phyloP scores from a whole-genome alignment of 148 eudicot species.

The Cornus florida region DNA sequence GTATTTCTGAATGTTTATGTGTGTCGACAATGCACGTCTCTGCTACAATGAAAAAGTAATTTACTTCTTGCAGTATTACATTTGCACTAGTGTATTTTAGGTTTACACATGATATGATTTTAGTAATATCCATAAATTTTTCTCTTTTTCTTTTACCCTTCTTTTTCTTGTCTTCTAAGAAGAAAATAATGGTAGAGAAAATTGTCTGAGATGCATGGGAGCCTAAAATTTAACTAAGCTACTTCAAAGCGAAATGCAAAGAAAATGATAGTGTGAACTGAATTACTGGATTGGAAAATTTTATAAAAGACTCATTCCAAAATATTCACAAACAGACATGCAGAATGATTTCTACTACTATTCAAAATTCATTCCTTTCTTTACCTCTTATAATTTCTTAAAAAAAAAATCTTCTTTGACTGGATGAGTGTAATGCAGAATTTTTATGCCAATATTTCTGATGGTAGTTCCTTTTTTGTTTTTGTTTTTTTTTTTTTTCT shows the following conservation, averaged over 20 bases:
- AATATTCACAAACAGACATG: too few relatives aligned
- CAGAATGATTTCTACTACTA: neutral
- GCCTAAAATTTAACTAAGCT: neutral
- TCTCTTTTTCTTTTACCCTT: too few relatives aligned
- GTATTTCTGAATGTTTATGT: neutral
- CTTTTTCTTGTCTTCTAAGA: too few relatives aligned
- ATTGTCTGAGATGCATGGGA: neutral
- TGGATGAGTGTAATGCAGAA: neutral
- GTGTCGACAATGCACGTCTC: neutral
- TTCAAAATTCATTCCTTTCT: neutral
- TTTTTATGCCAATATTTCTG: neutral
- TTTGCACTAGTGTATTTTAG: neutral
- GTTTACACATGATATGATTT: neutral
- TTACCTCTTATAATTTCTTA: neutral
- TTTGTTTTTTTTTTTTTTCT: too few relatives aligned
- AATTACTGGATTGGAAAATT: too few relatives aligned
- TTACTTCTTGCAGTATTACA: neutral
- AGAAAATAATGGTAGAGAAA: too few relatives aligned
- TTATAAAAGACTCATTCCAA: too few relatives aligned
- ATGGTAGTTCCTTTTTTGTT: neutral
- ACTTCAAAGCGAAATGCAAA: neutral
- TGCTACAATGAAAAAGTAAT: neutral
- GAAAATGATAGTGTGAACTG: neutral
- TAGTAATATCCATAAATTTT: too few relatives aligned
- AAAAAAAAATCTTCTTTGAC: too few relatives aligned